A percentile compares a stretch with the other conserved stretches of the same genome.
phyloP scores from a whole-genome alignment of 2,329 filamentous ascomycete species.

The Colletotrichum chrysophilum region DNA sequence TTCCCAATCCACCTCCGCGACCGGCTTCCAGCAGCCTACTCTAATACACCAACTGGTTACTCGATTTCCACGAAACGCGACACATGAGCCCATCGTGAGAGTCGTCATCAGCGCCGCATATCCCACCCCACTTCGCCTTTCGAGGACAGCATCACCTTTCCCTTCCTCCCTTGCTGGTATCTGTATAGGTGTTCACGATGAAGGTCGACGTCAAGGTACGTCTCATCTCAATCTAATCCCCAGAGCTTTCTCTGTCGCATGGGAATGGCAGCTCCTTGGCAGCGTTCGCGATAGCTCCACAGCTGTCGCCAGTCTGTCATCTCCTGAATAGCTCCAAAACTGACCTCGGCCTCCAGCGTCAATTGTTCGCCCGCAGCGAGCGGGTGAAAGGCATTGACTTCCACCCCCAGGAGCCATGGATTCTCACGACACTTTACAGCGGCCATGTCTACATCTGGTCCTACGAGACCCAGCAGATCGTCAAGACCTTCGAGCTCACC shows the following conservation, averaged over 20 bases:
- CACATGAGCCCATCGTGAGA: conserved; percentile 4
- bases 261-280: neutral
- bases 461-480: conserved; percentile 93
- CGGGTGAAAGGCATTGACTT: conserved; percentile 98
- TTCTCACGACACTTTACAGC: conserved; percentile 90
- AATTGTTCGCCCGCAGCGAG: conserved; percentile 79
- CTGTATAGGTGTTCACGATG: conserved; percentile 12
- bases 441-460: conserved; percentile 99
- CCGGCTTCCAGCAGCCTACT: conserved; percentile 20
- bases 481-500: conserved; percentile 98
- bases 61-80: neutral
- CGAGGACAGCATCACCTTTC: conserved; percentile 13
- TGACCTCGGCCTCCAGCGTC: conserved; percentile 37
- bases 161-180: conserved; percentile 16
- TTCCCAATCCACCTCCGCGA: neutral
- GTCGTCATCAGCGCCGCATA: conserved; percentile 8
- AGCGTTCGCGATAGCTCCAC: neutral
- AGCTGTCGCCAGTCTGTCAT: neutral
- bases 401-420: conserved; percentile 96
- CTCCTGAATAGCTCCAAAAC: conserved; percentile 5
- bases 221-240: neutral
- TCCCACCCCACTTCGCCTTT: conserved; percentile 18
- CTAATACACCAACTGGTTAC: neutral
- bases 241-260: neutral
- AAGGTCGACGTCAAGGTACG: conserved; percentile 24